Evolutionary conservation across 2,329 filamentous ascomycete species (phyloP), one percentile per base, ranked within the genome.

Genomic region (Pseudopithomyces maydicus): DNA sequence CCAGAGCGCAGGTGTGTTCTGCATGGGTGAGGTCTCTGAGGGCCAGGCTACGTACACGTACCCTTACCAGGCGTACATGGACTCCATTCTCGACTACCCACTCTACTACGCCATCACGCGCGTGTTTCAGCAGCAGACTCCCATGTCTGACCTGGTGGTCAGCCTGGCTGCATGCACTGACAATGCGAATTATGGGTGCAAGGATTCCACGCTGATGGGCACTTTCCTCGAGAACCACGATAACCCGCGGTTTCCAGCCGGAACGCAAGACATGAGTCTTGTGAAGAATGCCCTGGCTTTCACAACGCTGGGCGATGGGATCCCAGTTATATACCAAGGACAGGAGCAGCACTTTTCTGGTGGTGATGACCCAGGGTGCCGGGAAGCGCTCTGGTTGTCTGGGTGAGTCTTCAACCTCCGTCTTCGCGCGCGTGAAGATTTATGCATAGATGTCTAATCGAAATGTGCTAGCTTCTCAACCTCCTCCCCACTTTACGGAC

Each of bases 1-100:
- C 41, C 61, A 75, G 7, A 80, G 79, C 5, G 79, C 84, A 1
- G 84, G 83, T 8, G 81, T 77, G 2, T 78, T 76, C 57, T 68
- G 66, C 32, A 74, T 69, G 8, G 75, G 75, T n/a, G 75, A 78
- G 53, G 70, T 74, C 12, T 67, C 72, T 55, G 63, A 71, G 32
- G 71, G 71, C 12, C 59, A 71, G 56, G 66, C 70, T 33, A 59
- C 60, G 5, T 67, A 71, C 41, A 70, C 52, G 2, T 54, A 54
- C n/a, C 44, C 52, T n/a, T 54, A 54, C 17, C 70, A 84, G 52
- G 68, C 77, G 42, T 72, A 78, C 55, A 79, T 86, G 74, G 77
- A 77, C 20, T 84, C 84, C n/a, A 70, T 88, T 39, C 70, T 87
- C 59, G 86, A 88, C 74, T 88, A 85, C 61, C 79, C 83, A 1